These are phyloP conservation scores for Rhododendron williamsianum DNA, from an alignment of 148 eudicot genomes.

Conservation along the genomic window DNA sequence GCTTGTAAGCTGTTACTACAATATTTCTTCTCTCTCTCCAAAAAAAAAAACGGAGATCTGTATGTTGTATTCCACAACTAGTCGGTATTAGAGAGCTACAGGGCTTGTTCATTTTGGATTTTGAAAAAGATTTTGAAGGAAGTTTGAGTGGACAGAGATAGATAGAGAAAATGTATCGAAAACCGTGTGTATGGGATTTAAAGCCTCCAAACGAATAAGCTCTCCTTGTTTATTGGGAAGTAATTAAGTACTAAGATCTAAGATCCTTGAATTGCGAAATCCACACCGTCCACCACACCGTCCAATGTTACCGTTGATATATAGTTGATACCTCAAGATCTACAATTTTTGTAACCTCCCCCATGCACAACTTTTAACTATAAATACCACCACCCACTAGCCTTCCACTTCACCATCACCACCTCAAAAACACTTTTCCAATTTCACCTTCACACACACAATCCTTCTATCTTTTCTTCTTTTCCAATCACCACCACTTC, in stretches of 20 bases:
- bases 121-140: no score
- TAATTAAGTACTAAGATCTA: neutral
- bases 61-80: neutral
- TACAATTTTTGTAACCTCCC: neutral
- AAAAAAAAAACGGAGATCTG: neutral
- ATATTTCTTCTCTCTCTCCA: neutral
- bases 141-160: no score
- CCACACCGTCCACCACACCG: neutral
- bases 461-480: neutral
- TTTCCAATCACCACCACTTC: neutral
- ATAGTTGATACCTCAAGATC: neutral
- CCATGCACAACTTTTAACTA: neutral
- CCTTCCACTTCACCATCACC: neutral
- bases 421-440: neutral
- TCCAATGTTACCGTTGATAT: neutral
- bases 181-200: no score
- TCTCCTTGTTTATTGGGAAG: neutral
- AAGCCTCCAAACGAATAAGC: no score
- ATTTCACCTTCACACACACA: neutral
- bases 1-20: neutral
- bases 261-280: neutral
- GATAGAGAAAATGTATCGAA: no score
- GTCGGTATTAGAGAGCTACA: neutral
- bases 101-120: no score
- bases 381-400: neutral